Evolutionary conservation across 2,329 filamentous ascomycete species (phyloP), one percentile per base, ranked within the genome.

Genomic region (Epichloe typhina): DNA sequence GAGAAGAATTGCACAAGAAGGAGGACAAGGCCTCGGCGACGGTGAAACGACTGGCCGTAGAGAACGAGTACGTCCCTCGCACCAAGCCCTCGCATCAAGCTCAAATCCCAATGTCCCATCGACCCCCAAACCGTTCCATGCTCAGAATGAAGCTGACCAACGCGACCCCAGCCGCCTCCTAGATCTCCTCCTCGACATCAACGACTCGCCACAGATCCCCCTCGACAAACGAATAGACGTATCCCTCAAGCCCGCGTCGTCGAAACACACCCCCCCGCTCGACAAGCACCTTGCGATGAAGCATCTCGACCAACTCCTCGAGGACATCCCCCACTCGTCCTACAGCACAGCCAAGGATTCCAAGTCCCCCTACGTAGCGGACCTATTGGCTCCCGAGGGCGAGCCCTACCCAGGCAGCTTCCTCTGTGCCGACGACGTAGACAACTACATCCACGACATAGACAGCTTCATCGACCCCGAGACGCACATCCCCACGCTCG

Each of bases 101-200:
- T 33, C 41, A 31, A 31, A 9, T 31, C 31, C 31, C 31, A 31
- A 31, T 31, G 26, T 31, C 26, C 26, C 26, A 31, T 31, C 8
- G 26, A 9, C 26, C 8, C 26, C 26, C 26, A 31, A 31, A 31
- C 26, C 9, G 31, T 31, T 11, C 7, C 31, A 11, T 31, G 0
- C 31, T 4, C 3, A 31, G 31, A 31, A 11, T 31, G 31, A 31
- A 49, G 31, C 40, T 21, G 45, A 50, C 19, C 33, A 47, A 47
- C 17, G 19, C n/a, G n/a, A 45, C 23, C 35, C 47, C 11, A 96
- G 90, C 66, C 89, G 90, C 66, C 71, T 97, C 36, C 79, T 96
- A 50, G 91, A 97, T 59, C 72, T 96, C 11, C 79, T 97, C 36
- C 76, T 95, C 54, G 90, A 96, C 62, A 78, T 96, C 69, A 98